These are phyloP conservation scores for Citrullus amarus DNA, from an alignment of 306 rosid genomes.

Conservation along the genomic window DNA sequence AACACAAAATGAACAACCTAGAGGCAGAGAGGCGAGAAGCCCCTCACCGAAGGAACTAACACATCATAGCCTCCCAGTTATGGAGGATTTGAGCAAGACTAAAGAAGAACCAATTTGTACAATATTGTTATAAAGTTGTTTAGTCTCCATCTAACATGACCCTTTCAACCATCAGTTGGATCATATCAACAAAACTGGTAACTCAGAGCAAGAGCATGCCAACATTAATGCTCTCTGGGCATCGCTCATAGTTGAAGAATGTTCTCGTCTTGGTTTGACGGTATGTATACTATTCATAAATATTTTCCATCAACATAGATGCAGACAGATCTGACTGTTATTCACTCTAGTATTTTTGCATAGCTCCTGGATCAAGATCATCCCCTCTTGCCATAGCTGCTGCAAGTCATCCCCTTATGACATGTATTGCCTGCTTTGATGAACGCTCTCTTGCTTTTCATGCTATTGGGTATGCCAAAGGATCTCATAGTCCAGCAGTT, in stretches of 20 bases:
- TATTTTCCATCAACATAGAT: slow-evolving; percentile 8
- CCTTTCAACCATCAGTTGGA: slow-evolving; percentile 62
- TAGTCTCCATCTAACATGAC: slow-evolving; percentile 3
- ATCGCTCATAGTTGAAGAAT: slow-evolving; percentile 82
- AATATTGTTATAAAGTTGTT: not conserved
- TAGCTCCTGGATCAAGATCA: slow-evolving; percentile 98
- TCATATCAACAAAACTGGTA: slow-evolving; percentile 24
- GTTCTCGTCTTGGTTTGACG: slow-evolving; percentile 85
- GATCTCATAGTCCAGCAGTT: slow-evolving; percentile 81
- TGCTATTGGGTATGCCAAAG: slow-evolving; percentile 93
- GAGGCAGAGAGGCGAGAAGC: no score
- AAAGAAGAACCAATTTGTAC: no score
- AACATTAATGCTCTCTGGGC: slow-evolving; percentile 91
- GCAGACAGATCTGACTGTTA: slow-evolving; percentile 27
- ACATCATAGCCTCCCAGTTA: no score
- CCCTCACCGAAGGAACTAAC: no score
- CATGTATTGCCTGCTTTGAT: slow-evolving; percentile 76
- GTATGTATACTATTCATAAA: slow-evolving; percentile 37
- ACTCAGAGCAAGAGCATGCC: slow-evolving; percentile 43
- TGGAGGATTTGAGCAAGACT: no score
- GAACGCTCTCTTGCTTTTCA: slow-evolving; percentile 97
- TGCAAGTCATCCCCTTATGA: slow-evolving; percentile 58
- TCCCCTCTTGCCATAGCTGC: slow-evolving; percentile 99
- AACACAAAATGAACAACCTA: no score
- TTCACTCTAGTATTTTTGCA: slow-evolving; percentile 76